Evolutionary conservation across 129 eudicot species (phyloP), one percentile per base, ranked within the genome.

Genomic region (Smallanthus sonchifolius): DNA sequence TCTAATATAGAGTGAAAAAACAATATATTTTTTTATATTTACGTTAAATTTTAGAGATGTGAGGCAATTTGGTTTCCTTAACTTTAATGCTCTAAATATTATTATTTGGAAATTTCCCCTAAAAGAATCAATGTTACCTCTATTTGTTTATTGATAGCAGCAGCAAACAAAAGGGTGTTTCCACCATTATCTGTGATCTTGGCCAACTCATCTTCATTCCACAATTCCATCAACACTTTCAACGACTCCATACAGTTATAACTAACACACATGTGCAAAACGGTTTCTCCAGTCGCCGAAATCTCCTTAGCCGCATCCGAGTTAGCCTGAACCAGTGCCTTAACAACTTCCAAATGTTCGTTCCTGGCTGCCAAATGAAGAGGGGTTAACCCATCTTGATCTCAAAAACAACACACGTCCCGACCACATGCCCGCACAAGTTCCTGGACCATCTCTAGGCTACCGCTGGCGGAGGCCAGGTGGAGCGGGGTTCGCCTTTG

Each of bases 101-200:
- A n/a, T n/a, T n/a, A n/a, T n/a, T n/a, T n/a, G n/a, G n/a, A n/a
- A n/a, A n/a, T n/a, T n/a, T n/a, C n/a, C n/a, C n/a, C n/a, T n/a
- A n/a, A n/a, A n/a, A n/a, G n/a, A n/a, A n/a, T n/a, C n/a, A n/a
- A n/a, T n/a, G 2, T 3, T 69, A 83, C 84, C 87, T 83, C 69
- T 44, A 47, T 65, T 8, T 80, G 76, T 61, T 71, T 83, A 7
- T 28, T 45, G 10, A 24, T 59, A 17, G 76, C 82, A 15, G 87
- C 84, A 73, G 79, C 69, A 72, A 79, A 84, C 69, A 83, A 59
- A 2, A 83, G 60, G 19, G 84, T 83, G 38, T 83, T 63, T 6
- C 87, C 87, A 71, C 66, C 43, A 32, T 59, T 57, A 51, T 79
- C 82, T 5, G 17, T 72, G 6, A 64, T 24, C 54, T 71, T 67